phyloP scores from a whole-genome alignment of 2,329 filamentous ascomycete species.

The Cladophialophora psammophila region DNA sequence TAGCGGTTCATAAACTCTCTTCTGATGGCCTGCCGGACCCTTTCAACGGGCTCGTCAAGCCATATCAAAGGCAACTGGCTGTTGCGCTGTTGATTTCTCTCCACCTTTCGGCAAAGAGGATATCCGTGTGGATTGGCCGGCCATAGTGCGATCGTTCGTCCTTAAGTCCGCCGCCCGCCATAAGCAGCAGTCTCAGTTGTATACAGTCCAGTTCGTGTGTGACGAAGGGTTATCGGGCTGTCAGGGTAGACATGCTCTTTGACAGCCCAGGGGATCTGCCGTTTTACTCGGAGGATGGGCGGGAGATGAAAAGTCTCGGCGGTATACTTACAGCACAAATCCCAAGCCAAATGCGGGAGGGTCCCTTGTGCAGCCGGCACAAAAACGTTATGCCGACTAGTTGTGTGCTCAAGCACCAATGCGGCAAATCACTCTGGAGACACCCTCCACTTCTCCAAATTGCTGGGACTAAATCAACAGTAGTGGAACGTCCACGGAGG shows the following conservation, averaged over 20 bases:
- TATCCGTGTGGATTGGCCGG: slow-evolving; percentile 9
- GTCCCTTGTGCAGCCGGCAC: slow-evolving; percentile 5
- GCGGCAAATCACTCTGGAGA: background rate
- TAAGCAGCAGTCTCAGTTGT: background rate
- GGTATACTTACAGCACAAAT: background rate
- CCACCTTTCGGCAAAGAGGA: slow-evolving; percentile 11
- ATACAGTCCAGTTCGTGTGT: background rate
- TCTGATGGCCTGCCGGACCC: background rate
- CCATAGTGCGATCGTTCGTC: background rate
- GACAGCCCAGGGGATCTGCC: background rate
- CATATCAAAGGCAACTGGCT: slow-evolving; percentile 4
- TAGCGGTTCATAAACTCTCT: background rate
- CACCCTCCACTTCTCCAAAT: no score
- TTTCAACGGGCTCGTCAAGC: background rate
- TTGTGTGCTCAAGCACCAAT: background rate
- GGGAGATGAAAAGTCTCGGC: background rate
- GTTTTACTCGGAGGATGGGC: background rate
- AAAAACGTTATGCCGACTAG: slow-evolving; percentile 3
- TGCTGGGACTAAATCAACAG: background rate
- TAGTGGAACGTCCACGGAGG: background rate
- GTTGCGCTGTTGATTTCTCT: slow-evolving; percentile 2
- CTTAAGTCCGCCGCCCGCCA: background rate
- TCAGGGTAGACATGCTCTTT: background rate
- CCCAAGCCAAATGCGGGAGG: background rate
- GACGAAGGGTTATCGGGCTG: no score